These are phyloP conservation scores for Zizania latifolia DNA, from an alignment of 176 grass and related monocot species.

Conservation along the genomic window DNA sequence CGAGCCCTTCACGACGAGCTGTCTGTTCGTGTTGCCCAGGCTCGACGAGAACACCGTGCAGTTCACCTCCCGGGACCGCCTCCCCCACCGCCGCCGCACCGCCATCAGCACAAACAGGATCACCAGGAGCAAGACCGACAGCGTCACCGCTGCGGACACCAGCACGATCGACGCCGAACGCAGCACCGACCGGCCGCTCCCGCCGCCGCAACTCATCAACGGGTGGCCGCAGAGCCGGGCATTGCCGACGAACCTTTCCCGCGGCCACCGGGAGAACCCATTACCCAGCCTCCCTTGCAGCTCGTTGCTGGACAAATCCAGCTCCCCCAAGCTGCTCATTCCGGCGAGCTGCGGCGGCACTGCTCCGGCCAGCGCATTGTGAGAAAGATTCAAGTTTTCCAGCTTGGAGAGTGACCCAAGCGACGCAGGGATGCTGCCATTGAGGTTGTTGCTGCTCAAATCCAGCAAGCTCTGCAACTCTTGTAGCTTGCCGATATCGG, in stretches of 20 bases:
- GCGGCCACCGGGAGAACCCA: constrained; percentile 67
- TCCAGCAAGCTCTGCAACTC: constrained; percentile 84
- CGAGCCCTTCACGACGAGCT: constrained; percentile 59
- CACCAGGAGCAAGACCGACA: constrained; percentile 48
- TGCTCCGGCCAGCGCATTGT: constrained; percentile 59
- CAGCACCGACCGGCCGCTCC: constrained; percentile 9
- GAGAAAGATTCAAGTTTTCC: constrained; percentile 83
- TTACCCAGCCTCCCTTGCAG: constrained; percentile 53
- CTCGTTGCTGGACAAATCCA: constrained; percentile 74
- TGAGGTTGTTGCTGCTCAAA: constrained; percentile 71
- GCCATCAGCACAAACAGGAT: constrained; percentile 26
- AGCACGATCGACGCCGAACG: constrained; percentile 52
- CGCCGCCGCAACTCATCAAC: constrained; percentile 35
- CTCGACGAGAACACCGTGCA: constrained; percentile 55
- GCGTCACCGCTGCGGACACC: constrained; percentile 66
- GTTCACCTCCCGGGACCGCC: constrained; percentile 51
- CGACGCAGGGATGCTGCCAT: constrained; percentile 59
- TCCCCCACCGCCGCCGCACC: constrained; percentile 7
- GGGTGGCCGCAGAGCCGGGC: constrained; percentile 61
- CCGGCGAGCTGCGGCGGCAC: constrained; percentile 62
- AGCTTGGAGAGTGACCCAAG: constrained; percentile 79
- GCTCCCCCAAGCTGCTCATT: constrained; percentile 77
- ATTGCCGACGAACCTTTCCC: constrained; percentile 48
- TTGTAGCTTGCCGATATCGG: constrained; percentile 61
- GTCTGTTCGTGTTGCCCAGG: constrained; percentile 42